These are phyloP conservation scores for Acer negundo DNA, from an alignment of 345 rosid species.

Conservation along the genomic window DNA sequence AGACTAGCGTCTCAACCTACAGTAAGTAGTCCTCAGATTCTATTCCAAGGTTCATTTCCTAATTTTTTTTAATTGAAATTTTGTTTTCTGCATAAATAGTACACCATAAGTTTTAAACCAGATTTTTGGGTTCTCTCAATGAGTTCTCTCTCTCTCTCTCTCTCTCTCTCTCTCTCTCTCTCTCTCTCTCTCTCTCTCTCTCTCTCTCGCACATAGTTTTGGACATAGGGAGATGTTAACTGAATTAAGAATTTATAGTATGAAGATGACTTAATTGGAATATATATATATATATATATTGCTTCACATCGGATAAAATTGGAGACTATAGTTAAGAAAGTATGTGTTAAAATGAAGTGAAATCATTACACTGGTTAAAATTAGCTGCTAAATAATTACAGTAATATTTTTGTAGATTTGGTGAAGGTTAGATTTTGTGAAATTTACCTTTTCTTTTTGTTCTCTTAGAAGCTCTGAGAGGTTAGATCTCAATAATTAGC, in stretches of 20 bases:
- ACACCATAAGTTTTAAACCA: neutral
- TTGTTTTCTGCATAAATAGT: neutral
- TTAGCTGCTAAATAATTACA: neutral
- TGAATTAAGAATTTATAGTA: neutral
- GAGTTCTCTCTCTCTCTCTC: neutral
- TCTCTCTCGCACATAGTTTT: too few relatives aligned
- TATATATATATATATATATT: neutral
- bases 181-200: too few relatives aligned
- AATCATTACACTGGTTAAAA: neutral
- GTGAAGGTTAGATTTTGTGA: neutral
- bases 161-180: neutral
- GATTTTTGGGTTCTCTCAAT: neutral
- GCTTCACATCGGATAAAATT: neutral
- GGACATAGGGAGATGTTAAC: neutral
- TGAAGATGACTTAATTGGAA: neutral
- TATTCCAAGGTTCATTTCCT: neutral
- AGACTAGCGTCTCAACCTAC: constrained; percentile 59
- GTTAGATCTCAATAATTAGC: neutral
- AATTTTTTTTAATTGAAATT: neutral
- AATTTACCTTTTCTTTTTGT: neutral
- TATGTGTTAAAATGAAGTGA: neutral
- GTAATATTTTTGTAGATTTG: neutral
- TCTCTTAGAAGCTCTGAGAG: neutral
- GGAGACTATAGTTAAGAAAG: neutral
- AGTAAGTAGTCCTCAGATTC: constrained; percentile 40